Conservation (phyloP, 371 early-diverging fungal species). For the Rozella allomycis region DNA sequence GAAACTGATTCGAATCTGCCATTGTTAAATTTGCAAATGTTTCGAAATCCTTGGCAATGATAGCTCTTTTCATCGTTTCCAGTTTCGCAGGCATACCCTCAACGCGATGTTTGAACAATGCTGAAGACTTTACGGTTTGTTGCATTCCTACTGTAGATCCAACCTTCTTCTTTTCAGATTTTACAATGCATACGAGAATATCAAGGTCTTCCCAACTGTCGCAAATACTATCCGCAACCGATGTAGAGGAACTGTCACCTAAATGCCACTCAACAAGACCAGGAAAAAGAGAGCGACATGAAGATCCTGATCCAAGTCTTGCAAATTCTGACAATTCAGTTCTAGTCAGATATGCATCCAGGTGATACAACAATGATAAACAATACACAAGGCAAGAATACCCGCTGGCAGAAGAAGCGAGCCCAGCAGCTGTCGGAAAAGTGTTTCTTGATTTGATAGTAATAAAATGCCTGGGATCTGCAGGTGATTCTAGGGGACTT, state of each 20-base stretch:
- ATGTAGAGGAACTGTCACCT: slow-evolving; percentile 29
- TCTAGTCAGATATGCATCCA: slow-evolving; percentile 9
- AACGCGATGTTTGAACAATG: slow-evolving; percentile 62
- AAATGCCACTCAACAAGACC: slow-evolving; percentile 94
- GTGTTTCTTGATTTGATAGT: slow-evolving; percentile 86
- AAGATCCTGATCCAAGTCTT: slow-evolving; percentile 87
- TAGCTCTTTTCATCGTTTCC: slow-evolving; percentile 60
- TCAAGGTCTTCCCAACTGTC: slow-evolving; percentile 87
- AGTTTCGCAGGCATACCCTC: slow-evolving; percentile 68
- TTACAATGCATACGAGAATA: slow-evolving; percentile 78
- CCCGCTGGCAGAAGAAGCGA: slow-evolving; percentile 96
- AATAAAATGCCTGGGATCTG: slow-evolving; percentile 27
- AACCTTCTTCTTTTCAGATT: slow-evolving; percentile 72
- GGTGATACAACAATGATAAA: slow-evolving; percentile 43
- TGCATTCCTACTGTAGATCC: slow-evolving; percentile 94
- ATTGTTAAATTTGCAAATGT: slow-evolving; percentile 83
- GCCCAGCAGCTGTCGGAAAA: slow-evolving; percentile 97
- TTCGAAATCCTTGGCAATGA: slow-evolving; percentile 61
- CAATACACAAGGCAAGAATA: slow-evolving; percentile 81
- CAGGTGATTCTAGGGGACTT: slow-evolving; percentile 29
- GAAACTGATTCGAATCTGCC: slow-evolving; percentile 96
- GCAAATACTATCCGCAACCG: slow-evolving; percentile 71
- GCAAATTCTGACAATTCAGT: slow-evolving; percentile 75
- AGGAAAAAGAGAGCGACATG: slow-evolving; percentile 88
- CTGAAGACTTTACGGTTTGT: slow-evolving; percentile 70